A percentile compares a stretch with the other conserved stretches of the same genome.
Conservation (phyloP, 345 rosid genomes). For the Euphorbia lathyris region DNA sequence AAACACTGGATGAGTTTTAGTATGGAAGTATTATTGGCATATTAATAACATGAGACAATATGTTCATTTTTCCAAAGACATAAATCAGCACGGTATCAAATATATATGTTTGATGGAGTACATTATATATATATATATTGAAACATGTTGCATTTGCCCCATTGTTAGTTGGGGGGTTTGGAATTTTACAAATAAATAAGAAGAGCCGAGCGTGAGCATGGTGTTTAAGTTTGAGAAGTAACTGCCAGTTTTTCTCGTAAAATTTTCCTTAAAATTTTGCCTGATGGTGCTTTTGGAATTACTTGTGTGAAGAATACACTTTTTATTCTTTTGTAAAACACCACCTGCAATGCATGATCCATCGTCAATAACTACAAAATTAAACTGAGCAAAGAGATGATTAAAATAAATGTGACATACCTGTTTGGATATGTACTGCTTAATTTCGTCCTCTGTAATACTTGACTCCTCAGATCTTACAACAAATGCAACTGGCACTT, state of each 20-base stretch:
- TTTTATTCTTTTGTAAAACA: constrained; percentile 26
- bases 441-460: constrained; percentile 19
- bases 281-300: constrained; percentile 36
- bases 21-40: too few species aligned
- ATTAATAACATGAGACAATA: too few species aligned
- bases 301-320: constrained; percentile 21
- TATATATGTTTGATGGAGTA: neutral
- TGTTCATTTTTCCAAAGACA: too few species aligned
- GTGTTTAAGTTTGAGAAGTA: constrained; percentile 10
- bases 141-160: neutral
- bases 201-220: too few species aligned
- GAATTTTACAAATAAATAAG: neutral
- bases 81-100: too few species aligned
- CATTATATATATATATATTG: neutral
- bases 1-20: too few species aligned
- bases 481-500: constrained; percentile 30
- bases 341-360: constrained; percentile 21
- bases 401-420: constrained; percentile 8
- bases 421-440: constrained; percentile 26
- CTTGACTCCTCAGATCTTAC: constrained; percentile 18
- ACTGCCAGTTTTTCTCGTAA: constrained; percentile 19
- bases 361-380: too few species aligned
- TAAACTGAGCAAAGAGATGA: too few species aligned
- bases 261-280: constrained; percentile 26
- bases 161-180: neutral